Evolutionary conservation across 768 basidiomycete genomes (phyloP).

Genomic region (Boletus sp.): DNA sequence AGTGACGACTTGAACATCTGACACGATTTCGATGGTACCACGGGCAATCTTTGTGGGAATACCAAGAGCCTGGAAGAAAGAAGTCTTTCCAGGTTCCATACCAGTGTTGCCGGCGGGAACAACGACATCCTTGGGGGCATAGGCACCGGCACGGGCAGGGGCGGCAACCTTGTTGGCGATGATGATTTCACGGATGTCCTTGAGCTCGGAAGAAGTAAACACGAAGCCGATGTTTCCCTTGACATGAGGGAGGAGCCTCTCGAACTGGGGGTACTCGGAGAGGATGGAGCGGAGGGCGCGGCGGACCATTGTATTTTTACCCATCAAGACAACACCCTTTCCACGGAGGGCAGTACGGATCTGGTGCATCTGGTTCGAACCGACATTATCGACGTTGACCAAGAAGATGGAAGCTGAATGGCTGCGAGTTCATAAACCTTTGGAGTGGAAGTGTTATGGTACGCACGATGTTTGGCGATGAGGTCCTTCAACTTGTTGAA

Average conservation of each 20-base stretch:
- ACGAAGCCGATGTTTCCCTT: constrained; percentile 99
- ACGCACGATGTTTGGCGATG: constrained; percentile 84
- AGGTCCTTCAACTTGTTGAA: constrained; percentile 94
- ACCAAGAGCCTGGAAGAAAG: constrained; percentile 99
- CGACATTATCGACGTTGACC: constrained; percentile 99
- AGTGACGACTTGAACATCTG: constrained; percentile 92
- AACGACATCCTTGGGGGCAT: constrained; percentile 87
- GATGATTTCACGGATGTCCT: constrained; percentile 93
- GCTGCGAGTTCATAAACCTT: not conserved
- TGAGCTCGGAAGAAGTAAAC: constrained; percentile 89
- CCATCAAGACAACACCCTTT: constrained; percentile 97
- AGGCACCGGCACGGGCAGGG: constrained; percentile 97
- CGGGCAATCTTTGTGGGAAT: constrained; percentile 99
- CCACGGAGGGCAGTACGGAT: constrained; percentile 95
- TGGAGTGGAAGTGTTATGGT: not conserved
- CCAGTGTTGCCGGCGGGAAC: constrained; percentile 98
- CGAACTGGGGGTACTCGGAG: constrained; percentile 87
- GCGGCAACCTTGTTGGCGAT: constrained; percentile 97
- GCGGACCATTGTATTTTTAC: constrained; percentile 99
- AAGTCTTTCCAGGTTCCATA: constrained; percentile 99
- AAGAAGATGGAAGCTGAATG: constrained; percentile 92
- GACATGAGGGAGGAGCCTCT: constrained; percentile 93
- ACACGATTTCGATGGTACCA: constrained; percentile 99
- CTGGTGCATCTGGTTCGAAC: constrained; percentile 99
- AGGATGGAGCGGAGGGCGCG: constrained; percentile 93